Evolutionary conservation across 1,284 basidiomycete species (phyloP).

Genomic region (Malassezia cuniculi): DNA sequence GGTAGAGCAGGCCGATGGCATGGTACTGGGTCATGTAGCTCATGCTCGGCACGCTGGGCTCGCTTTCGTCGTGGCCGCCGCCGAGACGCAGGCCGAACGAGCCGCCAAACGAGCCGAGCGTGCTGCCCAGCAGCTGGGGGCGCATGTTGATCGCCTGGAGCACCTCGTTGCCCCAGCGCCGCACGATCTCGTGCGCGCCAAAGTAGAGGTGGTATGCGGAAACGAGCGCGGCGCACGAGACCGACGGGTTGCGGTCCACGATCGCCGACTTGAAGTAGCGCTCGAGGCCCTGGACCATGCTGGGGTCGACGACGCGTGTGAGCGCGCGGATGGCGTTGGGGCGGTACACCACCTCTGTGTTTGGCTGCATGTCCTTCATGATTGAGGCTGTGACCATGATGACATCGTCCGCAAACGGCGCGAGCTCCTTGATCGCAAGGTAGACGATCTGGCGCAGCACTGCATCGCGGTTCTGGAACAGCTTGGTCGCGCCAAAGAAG

Average conservation of each 20-base stretch:
- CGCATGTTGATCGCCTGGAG: constrained; percentile 74
- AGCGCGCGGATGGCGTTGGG: constrained; percentile 94
- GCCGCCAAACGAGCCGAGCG: constrained; percentile 19
- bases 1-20: constrained; percentile 80
- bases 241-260: constrained; percentile 88
- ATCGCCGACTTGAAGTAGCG: constrained; percentile 99
- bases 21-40: constrained; percentile 91
- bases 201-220: constrained; percentile 95
- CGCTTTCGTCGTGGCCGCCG: constrained; percentile 41
- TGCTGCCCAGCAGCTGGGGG: constrained; percentile 6
- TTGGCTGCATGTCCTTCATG: constrained; percentile 99
- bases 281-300: constrained; percentile 95
- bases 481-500: constrained; percentile 97
- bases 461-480: constrained; percentile 98
- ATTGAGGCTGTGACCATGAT: constrained; percentile 99
- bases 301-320: constrained; percentile 88
- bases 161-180: constrained; percentile 94
- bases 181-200: constrained; percentile 67
- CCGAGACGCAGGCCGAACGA: constrained; percentile 26
- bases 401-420: constrained; percentile 83
- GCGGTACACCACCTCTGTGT: constrained; percentile 94
- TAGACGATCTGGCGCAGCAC: constrained; percentile 96
- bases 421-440: constrained; percentile 94
- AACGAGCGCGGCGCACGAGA: constrained; percentile 87
- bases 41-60: constrained; percentile 52